Evolutionary conservation across 2,329 filamentous ascomycete genomes (phyloP).

Genomic region (Tolypocladium amazonense): DNA sequence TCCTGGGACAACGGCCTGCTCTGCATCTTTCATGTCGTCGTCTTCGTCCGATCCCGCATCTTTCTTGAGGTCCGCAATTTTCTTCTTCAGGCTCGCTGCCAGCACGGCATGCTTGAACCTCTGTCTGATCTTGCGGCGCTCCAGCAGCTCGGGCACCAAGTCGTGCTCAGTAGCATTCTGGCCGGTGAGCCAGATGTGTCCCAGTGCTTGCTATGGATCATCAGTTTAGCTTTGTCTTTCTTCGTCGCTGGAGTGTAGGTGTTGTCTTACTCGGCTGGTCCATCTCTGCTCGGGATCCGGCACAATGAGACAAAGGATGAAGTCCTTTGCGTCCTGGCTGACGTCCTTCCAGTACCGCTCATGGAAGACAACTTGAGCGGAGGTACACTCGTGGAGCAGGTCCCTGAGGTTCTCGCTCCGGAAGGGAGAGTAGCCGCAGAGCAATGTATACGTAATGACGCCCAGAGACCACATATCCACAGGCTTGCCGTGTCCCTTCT

Average conservation of each 20-base stretch:
- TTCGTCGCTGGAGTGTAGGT: not conserved
- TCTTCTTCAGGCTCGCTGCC: constrained; percentile 89
- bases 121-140: constrained; percentile 82
- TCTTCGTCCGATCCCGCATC: constrained; percentile 73
- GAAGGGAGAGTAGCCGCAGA: constrained; percentile 98
- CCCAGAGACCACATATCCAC: constrained; percentile 99
- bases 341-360: constrained; percentile 98
- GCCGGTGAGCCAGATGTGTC: constrained; percentile 83
- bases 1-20: constrained; percentile 35
- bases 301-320: constrained; percentile 74
- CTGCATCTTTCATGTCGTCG: constrained; percentile 46
- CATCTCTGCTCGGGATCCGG: constrained; percentile 67
- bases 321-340: constrained; percentile 88
- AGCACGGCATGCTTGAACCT: constrained; percentile 90
- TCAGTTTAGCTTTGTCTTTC: not conserved
- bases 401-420: constrained; percentile 88
- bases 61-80: constrained; percentile 89
- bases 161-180: constrained; percentile 91
- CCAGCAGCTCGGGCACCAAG: constrained; percentile 84
- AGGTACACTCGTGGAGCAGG: constrained; percentile 87
- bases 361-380: constrained; percentile 80
- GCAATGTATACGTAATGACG: constrained; percentile 95
- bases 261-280: constrained; percentile 56
- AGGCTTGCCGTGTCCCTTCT: constrained; percentile 92
- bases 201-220: constrained; percentile 54